A percentile compares a stretch with the other conserved stretches of the same genome.
These are phyloP conservation scores for Tolypocladium guangdongense DNA, from an alignment of 2,329 filamentous ascomycete genomes.

Conservation along the genomic window DNA sequence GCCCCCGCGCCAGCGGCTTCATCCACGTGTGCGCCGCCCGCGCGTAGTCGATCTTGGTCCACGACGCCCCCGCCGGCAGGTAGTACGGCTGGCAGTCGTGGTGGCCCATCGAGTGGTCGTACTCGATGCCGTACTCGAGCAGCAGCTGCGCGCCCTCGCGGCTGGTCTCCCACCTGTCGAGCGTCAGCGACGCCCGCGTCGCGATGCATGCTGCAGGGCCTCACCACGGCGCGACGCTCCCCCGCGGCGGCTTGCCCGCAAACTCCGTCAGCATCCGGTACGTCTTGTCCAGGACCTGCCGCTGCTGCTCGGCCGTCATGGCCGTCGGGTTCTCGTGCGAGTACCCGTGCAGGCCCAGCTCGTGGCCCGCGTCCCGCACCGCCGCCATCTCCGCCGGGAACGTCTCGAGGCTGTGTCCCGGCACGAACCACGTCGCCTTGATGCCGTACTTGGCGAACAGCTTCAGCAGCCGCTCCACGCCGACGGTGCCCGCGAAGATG, in stretches of 20 bases:
- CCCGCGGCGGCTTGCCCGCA: constrained; percentile 56
- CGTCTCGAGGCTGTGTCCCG: constrained; percentile 36
- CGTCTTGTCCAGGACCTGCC: constrained; percentile 64
- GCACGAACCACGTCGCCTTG: constrained; percentile 48
- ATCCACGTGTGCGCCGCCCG: constrained; percentile 54
- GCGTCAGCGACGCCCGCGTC: no score
- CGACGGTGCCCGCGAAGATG: constrained; percentile 58
- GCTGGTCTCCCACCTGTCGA: constrained; percentile 57
- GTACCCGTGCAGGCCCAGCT: constrained; percentile 57
- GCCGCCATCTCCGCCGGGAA: constrained; percentile 34
- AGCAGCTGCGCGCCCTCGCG: constrained; percentile 56
- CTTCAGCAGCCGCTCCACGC: constrained; percentile 55
- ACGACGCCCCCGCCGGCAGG: constrained; percentile 49
- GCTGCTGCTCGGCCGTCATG: constrained; percentile 67
- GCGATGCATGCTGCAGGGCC: no score
- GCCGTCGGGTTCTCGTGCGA: constrained; percentile 62
- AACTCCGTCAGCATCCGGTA: constrained; percentile 62
- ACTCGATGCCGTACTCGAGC: constrained; percentile 56
- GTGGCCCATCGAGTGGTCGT: constrained; percentile 57
- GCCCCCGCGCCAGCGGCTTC: constrained; percentile 49
- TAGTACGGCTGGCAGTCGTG: constrained; percentile 55
- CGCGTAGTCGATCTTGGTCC: constrained; percentile 58
- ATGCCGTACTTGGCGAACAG: constrained; percentile 63
- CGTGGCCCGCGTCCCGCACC: constrained; percentile 34
- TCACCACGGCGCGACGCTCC: constrained; percentile 58